phyloP scores from a whole-genome alignment of 2,329 filamentous ascomycete species.

The Colletotrichum noveboracense region DNA sequence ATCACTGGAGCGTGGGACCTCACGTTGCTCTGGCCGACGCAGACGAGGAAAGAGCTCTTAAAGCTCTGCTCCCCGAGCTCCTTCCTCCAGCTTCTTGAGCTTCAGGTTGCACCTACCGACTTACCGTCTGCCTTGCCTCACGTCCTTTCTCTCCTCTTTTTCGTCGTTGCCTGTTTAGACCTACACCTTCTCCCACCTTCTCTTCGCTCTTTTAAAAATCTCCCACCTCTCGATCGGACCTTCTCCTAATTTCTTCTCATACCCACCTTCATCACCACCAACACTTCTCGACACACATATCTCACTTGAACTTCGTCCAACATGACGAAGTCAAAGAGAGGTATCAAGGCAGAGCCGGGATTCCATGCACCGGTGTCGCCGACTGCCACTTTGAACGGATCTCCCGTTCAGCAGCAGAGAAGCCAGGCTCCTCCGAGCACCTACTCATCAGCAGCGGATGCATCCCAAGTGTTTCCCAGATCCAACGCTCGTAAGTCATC shows the following conservation, averaged over 20 bases:
- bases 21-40: slow-evolving; percentile 18
- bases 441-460: neutral
- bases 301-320: neutral
- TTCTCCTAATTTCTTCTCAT: neutral
- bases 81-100: neutral
- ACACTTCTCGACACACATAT: neutral
- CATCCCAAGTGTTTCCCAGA: slow-evolving; percentile 26
- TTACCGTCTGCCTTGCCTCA: neutral
- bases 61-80: slow-evolving; percentile 9
- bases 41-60: slow-evolving; percentile 21
- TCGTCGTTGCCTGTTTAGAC: neutral
- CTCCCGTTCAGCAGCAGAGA: neutral
- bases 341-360: slow-evolving; percentile 16
- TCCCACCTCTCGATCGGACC: neutral
- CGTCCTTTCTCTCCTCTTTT: neutral
- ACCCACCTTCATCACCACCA: neutral
- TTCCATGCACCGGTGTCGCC: neutral
- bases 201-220: neutral
- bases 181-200: neutral
- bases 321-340: slow-evolving; percentile 12
- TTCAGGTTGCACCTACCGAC: neutral
- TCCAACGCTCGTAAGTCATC: slow-evolving; percentile 44
- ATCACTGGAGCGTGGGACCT: slow-evolving; percentile 12
- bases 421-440: neutral
- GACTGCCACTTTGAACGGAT: neutral